Base-by-base conservation (phyloP, 176 grass and related monocot species). In the Bothriochloa decipiens region DNA sequence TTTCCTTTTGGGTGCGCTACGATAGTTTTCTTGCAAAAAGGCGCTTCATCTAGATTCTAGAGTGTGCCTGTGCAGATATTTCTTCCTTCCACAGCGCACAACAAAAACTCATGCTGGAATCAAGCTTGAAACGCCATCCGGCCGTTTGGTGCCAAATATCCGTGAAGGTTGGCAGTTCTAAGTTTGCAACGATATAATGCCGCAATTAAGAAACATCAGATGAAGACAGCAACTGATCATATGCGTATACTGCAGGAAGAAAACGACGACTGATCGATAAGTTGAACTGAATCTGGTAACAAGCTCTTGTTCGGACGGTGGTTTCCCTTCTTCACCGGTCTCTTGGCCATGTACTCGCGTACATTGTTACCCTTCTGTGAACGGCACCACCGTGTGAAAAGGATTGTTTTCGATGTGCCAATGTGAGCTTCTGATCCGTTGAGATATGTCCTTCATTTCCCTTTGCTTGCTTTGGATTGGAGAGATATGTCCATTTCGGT, bases 371-470 rank as follows among this genome's bases (percentile, higher is more conserved):
- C 83, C 18, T 86, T 36, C 25, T 8, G 23, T 39, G 25, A 66
- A 72, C 65, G 78, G 55, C 65, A 89, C 53, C 64, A 85, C 52
- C 20, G 3, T 11, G 13, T 4, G 78, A 81, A 89, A 81, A 25
- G 41, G 45, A 65, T 3, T 4, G 6, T 60, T 23, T 60, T 4
- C n/a, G n/a, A 61, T 61, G 22, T 60, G 55, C 55, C 22, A 58
- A 58, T 58, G 50, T 20, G 50, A 22, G 17, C 15, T 52, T 52
- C 18, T n/a, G n/a, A n/a, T n/a, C n/a, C n/a, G n/a, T n/a, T n/a
- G n/a, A n/a, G n/a, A n/a, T n/a, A n/a, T 17, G 7, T 16, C 5
- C 17, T 53, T 7, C 3, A 53, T 20, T 8, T 5, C 17, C 7
- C 22, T 58, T 58, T n/a, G 11, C 23, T 60, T 58, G 20, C 20